Evolutionary conservation across 2,329 filamentous ascomycete species (phyloP).

Genomic region (Phyllosticta citriasiana): DNA sequence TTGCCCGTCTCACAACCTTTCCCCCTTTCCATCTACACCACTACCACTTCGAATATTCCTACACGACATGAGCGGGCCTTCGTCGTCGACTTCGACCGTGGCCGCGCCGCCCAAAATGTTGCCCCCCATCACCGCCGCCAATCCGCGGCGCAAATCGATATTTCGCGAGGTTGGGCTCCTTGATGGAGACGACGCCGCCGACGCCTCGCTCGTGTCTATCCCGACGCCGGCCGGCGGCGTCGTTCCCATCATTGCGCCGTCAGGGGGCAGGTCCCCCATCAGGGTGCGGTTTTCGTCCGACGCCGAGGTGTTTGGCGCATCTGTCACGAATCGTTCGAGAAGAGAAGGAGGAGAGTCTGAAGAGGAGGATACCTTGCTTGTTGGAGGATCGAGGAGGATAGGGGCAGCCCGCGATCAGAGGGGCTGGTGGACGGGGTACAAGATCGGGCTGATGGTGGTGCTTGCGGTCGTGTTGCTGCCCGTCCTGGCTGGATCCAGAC

Average conservation of each 20-base stretch:
- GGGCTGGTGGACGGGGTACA: background rate
- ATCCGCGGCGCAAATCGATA: conserved; percentile 8
- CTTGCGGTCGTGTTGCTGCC: background rate
- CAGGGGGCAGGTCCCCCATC: background rate
- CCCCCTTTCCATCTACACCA: too few relatives aligned
- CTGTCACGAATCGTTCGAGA: background rate
- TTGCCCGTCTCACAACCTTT: background rate
- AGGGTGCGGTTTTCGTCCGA: background rate
- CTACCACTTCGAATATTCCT: background rate
- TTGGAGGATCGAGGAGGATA: background rate
- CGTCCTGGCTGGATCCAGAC: background rate
- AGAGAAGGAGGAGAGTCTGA: background rate
- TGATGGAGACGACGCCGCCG: background rate
- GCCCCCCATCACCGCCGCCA: conserved; percentile 4
- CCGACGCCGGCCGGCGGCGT: background rate
- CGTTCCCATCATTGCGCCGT: background rate
- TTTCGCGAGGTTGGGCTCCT: conserved; percentile 7
- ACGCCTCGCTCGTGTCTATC: background rate
- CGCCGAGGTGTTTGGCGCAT: background rate
- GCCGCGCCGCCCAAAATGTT: background rate
- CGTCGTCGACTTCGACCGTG: background rate
- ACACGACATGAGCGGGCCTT: background rate
- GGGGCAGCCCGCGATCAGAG: background rate
- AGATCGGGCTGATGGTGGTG: background rate
- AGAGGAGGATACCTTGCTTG: background rate